phyloP scores from a whole-genome alignment of 179 eudicot species.

The Drosera spatulata region DNA sequence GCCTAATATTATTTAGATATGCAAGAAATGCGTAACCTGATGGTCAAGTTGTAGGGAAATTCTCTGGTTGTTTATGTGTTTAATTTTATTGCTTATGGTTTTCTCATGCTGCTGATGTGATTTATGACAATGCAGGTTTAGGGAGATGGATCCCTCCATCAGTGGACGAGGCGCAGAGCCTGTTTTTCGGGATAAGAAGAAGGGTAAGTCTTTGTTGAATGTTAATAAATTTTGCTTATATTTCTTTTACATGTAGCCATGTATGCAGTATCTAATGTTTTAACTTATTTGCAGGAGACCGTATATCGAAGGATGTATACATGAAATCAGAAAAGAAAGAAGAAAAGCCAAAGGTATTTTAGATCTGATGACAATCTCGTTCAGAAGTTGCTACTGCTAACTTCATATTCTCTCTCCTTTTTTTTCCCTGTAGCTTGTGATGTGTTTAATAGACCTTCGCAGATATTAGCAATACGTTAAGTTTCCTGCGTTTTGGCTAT shows the following conservation, averaged over 20 bases:
- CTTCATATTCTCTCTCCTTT: background rate
- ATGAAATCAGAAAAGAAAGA: conserved; percentile 53
- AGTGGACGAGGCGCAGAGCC: conserved; percentile 82
- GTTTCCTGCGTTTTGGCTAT: too few species aligned
- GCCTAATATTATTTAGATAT: too few species aligned
- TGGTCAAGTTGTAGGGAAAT: too few species aligned
- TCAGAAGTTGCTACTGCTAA: background rate
- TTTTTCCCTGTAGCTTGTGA: background rate
- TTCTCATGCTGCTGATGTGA: too few species aligned
- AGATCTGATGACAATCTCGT: background rate
- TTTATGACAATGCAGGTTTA: conserved; percentile 30
- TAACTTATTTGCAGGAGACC: conserved; percentile 35
- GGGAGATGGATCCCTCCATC: conserved; percentile 61
- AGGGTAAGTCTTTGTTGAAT: conserved; percentile 29
- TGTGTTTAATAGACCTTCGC: too few species aligned
- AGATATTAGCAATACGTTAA: too few species aligned
- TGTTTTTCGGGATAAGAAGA: conserved; percentile 56
- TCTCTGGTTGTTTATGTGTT: too few species aligned
- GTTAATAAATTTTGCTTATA: background rate
- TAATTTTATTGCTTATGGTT: too few species aligned
- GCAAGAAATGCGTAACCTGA: too few species aligned
- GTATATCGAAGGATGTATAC: conserved; percentile 68
- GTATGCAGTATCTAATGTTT: conserved; percentile 7
- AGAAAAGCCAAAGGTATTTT: conserved; percentile 84
- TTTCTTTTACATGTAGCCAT: background rate